A percentile compares a stretch with the other conserved stretches of the same genome.
These are phyloP conservation scores for Craterostigma plantagineum DNA, from an alignment of 257 asterid genomes.

Conservation along the genomic window DNA sequence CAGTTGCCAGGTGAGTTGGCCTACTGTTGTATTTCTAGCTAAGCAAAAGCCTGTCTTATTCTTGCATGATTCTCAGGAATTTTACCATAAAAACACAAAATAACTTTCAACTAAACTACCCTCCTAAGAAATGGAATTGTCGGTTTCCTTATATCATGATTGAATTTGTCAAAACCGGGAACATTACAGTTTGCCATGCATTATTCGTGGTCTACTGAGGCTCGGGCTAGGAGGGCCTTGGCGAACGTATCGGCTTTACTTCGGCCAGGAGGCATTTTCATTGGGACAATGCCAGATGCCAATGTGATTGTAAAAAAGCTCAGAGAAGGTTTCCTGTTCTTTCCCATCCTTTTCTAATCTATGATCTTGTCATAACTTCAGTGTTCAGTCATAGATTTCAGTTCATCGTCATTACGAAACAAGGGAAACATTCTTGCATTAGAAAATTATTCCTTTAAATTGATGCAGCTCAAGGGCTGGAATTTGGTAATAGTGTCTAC, in stretches of 20 bases:
- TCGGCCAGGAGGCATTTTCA: constrained; percentile 91
- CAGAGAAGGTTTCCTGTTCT: constrained; percentile 59
- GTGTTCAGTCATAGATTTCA: no score
- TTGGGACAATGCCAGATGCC: constrained; percentile 99
- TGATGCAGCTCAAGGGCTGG: constrained; percentile 91
- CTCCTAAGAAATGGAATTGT: background rate
- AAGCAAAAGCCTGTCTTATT: constrained; percentile 4
- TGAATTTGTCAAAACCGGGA: constrained; percentile 10
- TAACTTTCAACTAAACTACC: no score
- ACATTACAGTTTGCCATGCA: constrained; percentile 89
- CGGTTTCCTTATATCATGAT: constrained; percentile 1
- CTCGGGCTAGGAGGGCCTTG: constrained; percentile 87
- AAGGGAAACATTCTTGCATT: background rate
- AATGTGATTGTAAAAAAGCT: constrained; percentile 78
- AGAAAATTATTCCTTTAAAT: background rate
- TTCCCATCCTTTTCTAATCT: constrained; percentile 4
- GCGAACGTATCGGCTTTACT: constrained; percentile 90
- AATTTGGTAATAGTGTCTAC: constrained; percentile 77
- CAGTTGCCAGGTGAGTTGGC: constrained; percentile 74
- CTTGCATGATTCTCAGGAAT: background rate
- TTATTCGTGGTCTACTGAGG: constrained; percentile 98
- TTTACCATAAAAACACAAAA: no score
- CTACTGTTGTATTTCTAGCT: constrained; percentile 8
- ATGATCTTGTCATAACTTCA: constrained; percentile 1
- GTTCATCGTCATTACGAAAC: no score